phyloP scores from a whole-genome alignment of 805 yeast species.

The Teunomyces cretensis region DNA sequence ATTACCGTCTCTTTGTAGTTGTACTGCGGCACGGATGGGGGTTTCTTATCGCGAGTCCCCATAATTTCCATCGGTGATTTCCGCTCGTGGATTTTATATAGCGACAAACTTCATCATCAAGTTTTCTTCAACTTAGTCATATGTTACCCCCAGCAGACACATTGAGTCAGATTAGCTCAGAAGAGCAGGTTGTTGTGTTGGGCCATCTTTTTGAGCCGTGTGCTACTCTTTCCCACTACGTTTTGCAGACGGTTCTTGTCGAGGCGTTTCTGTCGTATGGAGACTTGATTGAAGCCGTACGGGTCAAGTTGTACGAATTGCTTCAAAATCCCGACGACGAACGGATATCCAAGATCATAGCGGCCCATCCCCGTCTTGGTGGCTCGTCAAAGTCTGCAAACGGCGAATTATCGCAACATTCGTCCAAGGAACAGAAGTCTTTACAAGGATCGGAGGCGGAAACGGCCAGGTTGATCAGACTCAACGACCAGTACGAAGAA shows the following conservation, averaged over 20 bases:
- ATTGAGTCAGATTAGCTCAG: conserved; percentile 14
- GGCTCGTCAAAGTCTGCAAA: conserved; percentile 16
- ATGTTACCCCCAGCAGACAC: conserved; percentile 3
- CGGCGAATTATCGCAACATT: conserved; percentile 57
- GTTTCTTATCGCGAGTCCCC: neutral
- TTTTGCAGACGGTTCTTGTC: conserved; percentile 27
- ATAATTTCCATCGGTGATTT: neutral
- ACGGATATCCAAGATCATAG: conserved; percentile 56
- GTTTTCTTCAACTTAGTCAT: neutral
- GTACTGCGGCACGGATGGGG: too few species aligned
- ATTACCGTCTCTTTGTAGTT: too few species aligned
- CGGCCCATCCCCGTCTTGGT: conserved; percentile 90
- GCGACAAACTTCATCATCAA: neutral
- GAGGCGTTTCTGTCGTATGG: conserved; percentile 15
- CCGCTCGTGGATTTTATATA: neutral
- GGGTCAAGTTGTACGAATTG: conserved; percentile 37
- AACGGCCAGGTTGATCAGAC: conserved; percentile 45
- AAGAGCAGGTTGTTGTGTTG: conserved; percentile 39
- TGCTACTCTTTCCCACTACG: conserved; percentile 37
- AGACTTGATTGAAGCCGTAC: conserved; percentile 46
- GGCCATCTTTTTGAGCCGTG: conserved; percentile 69
- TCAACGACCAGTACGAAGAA: conserved; percentile 64
- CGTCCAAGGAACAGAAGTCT: conserved; percentile 69
- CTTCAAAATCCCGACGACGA: conserved; percentile 23
- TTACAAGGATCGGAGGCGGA: conserved; percentile 52